A percentile compares a stretch with the other conserved stretches of the same genome.
These are phyloP conservation scores for Cicer bijugum DNA, from an alignment of 306 rosid genomes.

Conservation along the genomic window DNA sequence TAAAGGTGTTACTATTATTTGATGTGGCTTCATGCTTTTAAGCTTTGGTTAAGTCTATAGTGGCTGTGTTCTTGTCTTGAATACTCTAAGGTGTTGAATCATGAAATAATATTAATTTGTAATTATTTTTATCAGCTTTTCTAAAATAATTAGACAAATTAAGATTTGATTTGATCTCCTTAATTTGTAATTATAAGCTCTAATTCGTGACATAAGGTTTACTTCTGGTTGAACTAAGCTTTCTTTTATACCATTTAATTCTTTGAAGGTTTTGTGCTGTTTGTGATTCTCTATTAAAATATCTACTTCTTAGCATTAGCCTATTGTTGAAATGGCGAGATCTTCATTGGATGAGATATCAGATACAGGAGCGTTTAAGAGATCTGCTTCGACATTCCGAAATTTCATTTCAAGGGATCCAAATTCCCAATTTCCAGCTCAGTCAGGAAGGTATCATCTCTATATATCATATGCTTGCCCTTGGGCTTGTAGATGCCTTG, in stretches of 20 bases:
- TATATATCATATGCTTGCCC: constrained; percentile 93
- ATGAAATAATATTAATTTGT: too few species aligned
- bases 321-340: constrained; percentile 61
- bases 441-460: constrained; percentile 87
- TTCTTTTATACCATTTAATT: constrained; percentile 13
- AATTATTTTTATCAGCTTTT: too few species aligned
- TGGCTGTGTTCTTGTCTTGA: neutral
- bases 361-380: constrained; percentile 76
- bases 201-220: too few species aligned
- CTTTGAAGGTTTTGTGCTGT: constrained; percentile 38
- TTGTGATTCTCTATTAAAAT: constrained; percentile 39
- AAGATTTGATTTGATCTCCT: too few species aligned
- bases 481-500: constrained; percentile 95
- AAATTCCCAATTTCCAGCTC: constrained; percentile 67
- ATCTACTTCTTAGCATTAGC: constrained; percentile 58
- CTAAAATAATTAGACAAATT: too few species aligned
- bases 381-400: constrained; percentile 83
- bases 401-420: constrained; percentile 63
- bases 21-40: neutral
- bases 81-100: neutral
- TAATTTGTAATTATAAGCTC: too few species aligned
- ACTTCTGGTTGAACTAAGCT: constrained; percentile 2
- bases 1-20: neutral
- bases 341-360: constrained; percentile 79
- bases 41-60: neutral